phyloP scores from a whole-genome alignment of 192 early-diverging fungal genomes.

The Linnemannia hyalina region DNA sequence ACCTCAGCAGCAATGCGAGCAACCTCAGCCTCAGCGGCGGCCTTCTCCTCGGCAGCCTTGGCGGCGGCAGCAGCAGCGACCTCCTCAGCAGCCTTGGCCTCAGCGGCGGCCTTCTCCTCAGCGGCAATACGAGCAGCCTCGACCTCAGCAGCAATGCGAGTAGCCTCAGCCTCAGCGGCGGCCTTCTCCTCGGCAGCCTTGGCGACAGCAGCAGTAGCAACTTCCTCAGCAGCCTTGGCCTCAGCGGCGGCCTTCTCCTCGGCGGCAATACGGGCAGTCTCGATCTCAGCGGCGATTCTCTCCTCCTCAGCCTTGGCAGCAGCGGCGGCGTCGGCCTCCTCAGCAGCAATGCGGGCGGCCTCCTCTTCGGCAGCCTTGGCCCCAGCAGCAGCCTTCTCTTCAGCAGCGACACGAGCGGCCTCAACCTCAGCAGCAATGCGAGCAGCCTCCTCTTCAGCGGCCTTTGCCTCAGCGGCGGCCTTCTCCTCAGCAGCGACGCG shows the following conservation, averaged over 20 bases:
- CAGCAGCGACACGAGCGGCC: conserved; percentile 21
- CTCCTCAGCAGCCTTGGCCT: conserved; percentile 19
- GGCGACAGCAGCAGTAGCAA: not conserved
- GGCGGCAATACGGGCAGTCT: conserved; percentile 3
- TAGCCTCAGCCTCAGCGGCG: not conserved
- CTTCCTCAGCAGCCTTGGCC: conserved; percentile 15
- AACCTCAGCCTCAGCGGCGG: conserved; percentile 17
- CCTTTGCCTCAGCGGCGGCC: conserved; percentile 20
- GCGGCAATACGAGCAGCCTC: not conserved
- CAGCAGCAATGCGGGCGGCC: conserved; percentile 19
- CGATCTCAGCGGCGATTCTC: conserved; percentile 14
- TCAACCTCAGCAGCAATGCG: conserved; percentile 18
- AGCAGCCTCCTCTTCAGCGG: conserved; percentile 36
- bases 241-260: not conserved
- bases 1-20: conserved; percentile 12
- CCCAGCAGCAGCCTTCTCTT: conserved; percentile 26
- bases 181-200: conserved; percentile 16
- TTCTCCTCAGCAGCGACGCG: conserved; percentile 12
- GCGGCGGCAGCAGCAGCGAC: conserved; percentile 22
- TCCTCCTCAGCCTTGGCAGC: conserved; percentile 17
- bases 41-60: conserved; percentile 36
- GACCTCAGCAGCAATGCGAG: conserved; percentile 4
- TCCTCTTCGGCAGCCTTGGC: conserved; percentile 21
- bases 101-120: conserved; percentile 14
- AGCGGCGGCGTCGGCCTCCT: conserved; percentile 9